A percentile compares a stretch with the other conserved stretches of the same genome.
These are phyloP conservation scores for Tephrocybe rancida DNA, from an alignment of 768 basidiomycete species.

Conservation along the genomic window DNA sequence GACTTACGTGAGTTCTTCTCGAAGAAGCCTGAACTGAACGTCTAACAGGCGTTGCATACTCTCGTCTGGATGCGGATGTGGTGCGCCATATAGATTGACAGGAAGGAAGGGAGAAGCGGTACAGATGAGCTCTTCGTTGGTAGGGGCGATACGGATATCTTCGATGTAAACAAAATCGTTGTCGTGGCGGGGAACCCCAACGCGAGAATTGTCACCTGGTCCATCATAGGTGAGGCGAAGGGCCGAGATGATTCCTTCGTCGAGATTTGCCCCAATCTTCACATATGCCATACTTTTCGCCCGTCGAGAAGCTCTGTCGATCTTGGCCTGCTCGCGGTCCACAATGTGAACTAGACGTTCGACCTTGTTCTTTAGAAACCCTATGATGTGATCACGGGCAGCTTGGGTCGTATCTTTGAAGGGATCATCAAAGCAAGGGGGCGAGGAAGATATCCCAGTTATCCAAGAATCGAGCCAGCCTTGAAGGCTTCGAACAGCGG, in stretches of 20 bases:
- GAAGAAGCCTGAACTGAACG: slow-evolving; percentile 72
- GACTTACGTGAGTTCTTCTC: slow-evolving; percentile 70
- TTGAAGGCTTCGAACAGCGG: slow-evolving; percentile 42
- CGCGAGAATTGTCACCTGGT: slow-evolving; percentile 49
- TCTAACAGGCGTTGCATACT: slow-evolving; percentile 73
- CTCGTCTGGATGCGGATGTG: slow-evolving; percentile 57
- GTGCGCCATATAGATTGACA: slow-evolving; percentile 57
- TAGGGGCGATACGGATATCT: slow-evolving; percentile 70
- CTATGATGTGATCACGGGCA: slow-evolving; percentile 39
- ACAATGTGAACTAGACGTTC: slow-evolving; percentile 45
- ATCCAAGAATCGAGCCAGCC: slow-evolving; percentile 54
- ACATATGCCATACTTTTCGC: slow-evolving; percentile 6
- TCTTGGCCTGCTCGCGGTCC: slow-evolving; percentile 46
- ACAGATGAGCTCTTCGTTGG: slow-evolving; percentile 63
- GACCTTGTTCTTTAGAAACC: slow-evolving; percentile 35
- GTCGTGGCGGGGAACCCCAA: slow-evolving; percentile 62
- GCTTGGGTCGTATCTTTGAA: slow-evolving; percentile 28
- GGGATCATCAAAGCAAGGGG: slow-evolving; percentile 48
- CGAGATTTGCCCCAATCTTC: background rate
- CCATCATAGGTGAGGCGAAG: slow-evolving; percentile 48
- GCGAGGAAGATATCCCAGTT: slow-evolving; percentile 33
- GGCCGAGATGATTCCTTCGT: slow-evolving; percentile 40
- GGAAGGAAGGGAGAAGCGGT: slow-evolving; percentile 59
- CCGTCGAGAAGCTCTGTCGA: slow-evolving; percentile 24
- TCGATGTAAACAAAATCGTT: slow-evolving; percentile 62